A percentile compares a stretch with the other conserved stretches of the same genome.
Evolutionary conservation across 495 filamentous ascomycete genomes (phyloP).

Genomic region (Neurospora sp.): DNA sequence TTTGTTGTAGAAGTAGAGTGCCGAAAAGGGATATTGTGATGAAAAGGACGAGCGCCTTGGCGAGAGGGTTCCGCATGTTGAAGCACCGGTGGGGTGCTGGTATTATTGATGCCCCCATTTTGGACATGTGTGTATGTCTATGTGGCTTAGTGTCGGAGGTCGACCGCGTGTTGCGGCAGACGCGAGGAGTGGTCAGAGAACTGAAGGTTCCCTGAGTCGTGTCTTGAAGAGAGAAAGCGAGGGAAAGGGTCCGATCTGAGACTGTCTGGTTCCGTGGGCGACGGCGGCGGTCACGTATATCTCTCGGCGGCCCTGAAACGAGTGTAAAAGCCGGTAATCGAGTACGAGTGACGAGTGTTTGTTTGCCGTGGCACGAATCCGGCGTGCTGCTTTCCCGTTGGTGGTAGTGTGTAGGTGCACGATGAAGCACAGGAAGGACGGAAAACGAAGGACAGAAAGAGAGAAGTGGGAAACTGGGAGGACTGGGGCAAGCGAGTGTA

Average conservation of each 20-base stretch:
- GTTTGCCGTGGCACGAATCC: not conserved
- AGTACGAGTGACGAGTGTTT: not conserved
- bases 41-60: conserved; percentile 27
- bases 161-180: not conserved
- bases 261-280: not conserved
- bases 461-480: not conserved
- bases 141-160: not conserved
- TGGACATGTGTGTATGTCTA: conserved; percentile 2
- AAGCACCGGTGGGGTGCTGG: conserved; percentile 29
- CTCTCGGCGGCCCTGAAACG: not conserved
- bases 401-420: not conserved
- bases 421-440: not conserved
- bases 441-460: not conserved
- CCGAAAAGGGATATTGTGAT: conserved; percentile 25
- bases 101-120: conserved; percentile 27
- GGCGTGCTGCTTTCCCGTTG: not conserved
- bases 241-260: not conserved
- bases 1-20: conserved; percentile 21
- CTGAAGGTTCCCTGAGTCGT: not conserved
- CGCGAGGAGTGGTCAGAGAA: not conserved
- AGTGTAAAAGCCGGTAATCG: not conserved
- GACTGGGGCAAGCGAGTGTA: not conserved
- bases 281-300: not conserved
- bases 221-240: not conserved
- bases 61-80: conserved; percentile 35